These are phyloP conservation scores for Globisporangium recalcitrans DNA, from an alignment of 352 stramenopile species.

Conservation along the genomic window DNA sequence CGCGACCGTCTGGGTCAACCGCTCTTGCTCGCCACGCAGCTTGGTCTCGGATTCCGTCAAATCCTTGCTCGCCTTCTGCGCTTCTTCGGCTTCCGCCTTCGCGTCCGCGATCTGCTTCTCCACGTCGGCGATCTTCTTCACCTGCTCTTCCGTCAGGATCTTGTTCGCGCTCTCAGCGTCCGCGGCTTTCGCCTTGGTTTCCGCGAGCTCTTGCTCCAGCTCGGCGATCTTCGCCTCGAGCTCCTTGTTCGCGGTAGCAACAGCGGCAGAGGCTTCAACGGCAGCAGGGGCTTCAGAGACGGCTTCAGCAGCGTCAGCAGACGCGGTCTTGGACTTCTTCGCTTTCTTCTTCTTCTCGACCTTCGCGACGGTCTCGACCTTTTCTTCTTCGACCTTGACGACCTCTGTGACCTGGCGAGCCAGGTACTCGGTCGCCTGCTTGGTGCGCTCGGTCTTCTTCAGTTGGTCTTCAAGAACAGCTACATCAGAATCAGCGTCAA, in stretches of 20 bases:
- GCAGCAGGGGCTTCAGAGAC: too few relatives aligned
- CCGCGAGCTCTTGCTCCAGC: conserved; percentile 20
- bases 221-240: conserved; percentile 11
- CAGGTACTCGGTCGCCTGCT: conserved; percentile 29
- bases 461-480: conserved; percentile 31
- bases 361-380: not conserved
- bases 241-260: conserved; percentile 1
- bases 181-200: conserved; percentile 5
- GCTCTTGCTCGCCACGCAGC: conserved; percentile 21
- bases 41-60: conserved; percentile 19
- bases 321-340: conserved; percentile 13
- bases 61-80: conserved; percentile 17
- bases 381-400: not conserved
- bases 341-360: conserved; percentile 14
- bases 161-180: conserved; percentile 20
- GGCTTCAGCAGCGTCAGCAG: conserved; percentile 9
- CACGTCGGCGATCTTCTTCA: conserved; percentile 20
- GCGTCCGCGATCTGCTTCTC: conserved; percentile 18
- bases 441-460: conserved; percentile 32
- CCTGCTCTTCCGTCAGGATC: conserved; percentile 11
- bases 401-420: conserved; percentile 11
- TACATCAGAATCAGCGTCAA: conserved; percentile 15
- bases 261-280: not conserved
- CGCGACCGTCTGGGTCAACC: conserved; percentile 21
- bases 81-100: conserved; percentile 8